Percentiles rank a stretch among this genome's conserved stretches.
Evolutionary conservation across 805 yeast genomes (phyloP).

Genomic region (Kuraishia borneana): DNA sequence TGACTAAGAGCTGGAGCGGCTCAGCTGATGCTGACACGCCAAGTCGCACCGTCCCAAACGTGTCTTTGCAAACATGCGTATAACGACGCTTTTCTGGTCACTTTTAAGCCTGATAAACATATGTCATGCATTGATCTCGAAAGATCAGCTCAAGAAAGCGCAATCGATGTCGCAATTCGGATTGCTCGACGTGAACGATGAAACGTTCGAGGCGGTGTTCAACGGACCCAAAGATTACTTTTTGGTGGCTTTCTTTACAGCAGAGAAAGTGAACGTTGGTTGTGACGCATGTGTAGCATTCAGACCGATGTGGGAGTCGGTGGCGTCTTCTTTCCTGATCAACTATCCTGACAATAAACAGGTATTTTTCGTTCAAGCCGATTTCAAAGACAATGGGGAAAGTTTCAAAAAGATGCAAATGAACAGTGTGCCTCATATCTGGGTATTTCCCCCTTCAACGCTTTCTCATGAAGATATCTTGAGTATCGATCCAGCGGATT

Average conservation of each 20-base stretch:
- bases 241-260: slow-evolving; percentile 41
- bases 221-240: slow-evolving; percentile 41
- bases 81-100: no score
- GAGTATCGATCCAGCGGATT: slow-evolving; percentile 3
- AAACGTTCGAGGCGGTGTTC: slow-evolving; percentile 26
- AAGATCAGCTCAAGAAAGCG: neutral
- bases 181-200: slow-evolving; percentile 29
- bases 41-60: no score
- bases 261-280: slow-evolving; percentile 26
- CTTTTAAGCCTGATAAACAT: no score
- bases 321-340: slow-evolving; percentile 28
- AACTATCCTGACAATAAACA: slow-evolving; percentile 30
- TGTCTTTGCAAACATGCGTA: no score
- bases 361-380: slow-evolving; percentile 38
- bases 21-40: no score
- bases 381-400: slow-evolving; percentile 30
- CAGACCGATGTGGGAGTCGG: slow-evolving; percentile 26
- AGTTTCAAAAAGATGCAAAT: slow-evolving; percentile 30
- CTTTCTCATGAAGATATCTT: slow-evolving; percentile 1
- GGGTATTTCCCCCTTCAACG: slow-evolving; percentile 41
- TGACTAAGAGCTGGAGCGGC: no score
- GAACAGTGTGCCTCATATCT: slow-evolving; percentile 50
- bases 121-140: no score
- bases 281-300: slow-evolving; percentile 39
- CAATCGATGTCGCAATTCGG: slow-evolving; percentile 12